These are phyloP conservation scores for Mycena metata DNA, from an alignment of 768 basidiomycete genomes.

Conservation along the genomic window DNA sequence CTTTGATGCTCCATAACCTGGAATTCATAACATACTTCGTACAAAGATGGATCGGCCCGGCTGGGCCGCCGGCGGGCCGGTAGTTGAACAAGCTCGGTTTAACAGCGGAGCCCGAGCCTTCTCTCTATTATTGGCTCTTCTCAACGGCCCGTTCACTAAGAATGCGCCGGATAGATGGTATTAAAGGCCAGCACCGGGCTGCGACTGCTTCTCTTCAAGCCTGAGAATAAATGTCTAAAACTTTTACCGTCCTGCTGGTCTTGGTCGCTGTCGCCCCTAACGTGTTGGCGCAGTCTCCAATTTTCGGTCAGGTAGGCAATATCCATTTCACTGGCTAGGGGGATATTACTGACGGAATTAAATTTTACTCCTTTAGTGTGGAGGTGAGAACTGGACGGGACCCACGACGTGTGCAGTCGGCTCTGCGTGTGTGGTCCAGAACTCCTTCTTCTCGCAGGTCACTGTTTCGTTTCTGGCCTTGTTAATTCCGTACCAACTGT, in stretches of 20 bases:
- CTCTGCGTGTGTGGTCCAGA: slow-evolving; percentile 5
- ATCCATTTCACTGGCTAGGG: neutral
- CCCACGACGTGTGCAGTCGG: slow-evolving; percentile 16
- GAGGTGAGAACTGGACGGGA: slow-evolving; percentile 17
- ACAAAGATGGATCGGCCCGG: too few relatives aligned
- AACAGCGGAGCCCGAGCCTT: slow-evolving; percentile 10
- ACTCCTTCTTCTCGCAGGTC: slow-evolving; percentile 20
- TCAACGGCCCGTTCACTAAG: slow-evolving; percentile 21
- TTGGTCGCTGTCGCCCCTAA: slow-evolving; percentile 18
- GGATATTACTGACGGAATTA: slow-evolving; percentile 6
- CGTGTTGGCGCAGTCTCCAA: slow-evolving; percentile 25
- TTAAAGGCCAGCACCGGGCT: slow-evolving; percentile 14
- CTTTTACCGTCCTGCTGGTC: slow-evolving; percentile 17
- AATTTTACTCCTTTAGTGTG: slow-evolving; percentile 3
- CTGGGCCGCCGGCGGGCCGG: too few relatives aligned
- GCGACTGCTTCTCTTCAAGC: slow-evolving; percentile 8
- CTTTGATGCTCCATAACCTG: too few relatives aligned
- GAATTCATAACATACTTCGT: too few relatives aligned
- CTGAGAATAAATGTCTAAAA: slow-evolving; percentile 13
- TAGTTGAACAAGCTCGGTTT: slow-evolving; percentile 8
- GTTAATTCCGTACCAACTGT: slow-evolving; percentile 4
- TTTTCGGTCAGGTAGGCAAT: slow-evolving; percentile 19
- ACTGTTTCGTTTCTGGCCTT: neutral
- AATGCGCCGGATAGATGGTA: slow-evolving; percentile 5
- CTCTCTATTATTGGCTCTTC: neutral